phyloP scores from a whole-genome alignment of 805 yeast genomes.

The Ogataea saltuana region DNA sequence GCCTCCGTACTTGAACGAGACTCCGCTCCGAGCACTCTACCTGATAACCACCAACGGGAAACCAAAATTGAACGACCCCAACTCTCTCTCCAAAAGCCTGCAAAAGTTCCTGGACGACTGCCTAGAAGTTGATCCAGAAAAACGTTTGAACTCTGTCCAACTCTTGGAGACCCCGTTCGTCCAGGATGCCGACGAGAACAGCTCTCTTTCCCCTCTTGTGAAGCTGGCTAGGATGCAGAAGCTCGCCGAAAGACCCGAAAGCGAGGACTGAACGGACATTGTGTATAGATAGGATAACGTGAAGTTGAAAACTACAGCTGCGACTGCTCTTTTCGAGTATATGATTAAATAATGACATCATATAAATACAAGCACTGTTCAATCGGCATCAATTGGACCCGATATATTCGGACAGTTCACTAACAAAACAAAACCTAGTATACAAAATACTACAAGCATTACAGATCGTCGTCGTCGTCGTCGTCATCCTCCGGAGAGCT shows the following conservation, averaged over 20 bases:
- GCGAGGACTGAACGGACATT: no score
- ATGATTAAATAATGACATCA: no score
- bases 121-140: conserved; percentile 79
- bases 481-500: conserved; percentile 29
- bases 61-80: conserved; percentile 73
- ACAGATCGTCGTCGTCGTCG: conserved; percentile 23
- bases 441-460: conserved; percentile 3
- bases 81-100: conserved; percentile 64
- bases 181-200: conserved; percentile 58
- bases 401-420: not conserved
- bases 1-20: conserved; percentile 81
- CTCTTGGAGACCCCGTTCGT: conserved; percentile 69
- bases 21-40: conserved; percentile 74
- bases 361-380: no score
- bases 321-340: no score
- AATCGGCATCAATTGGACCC: not conserved
- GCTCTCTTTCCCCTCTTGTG: conserved; percentile 70
- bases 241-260: conserved; percentile 33
- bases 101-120: conserved; percentile 74
- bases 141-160: conserved; percentile 76
- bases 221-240: conserved; percentile 72
- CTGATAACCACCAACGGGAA: conserved; percentile 81
- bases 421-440: conserved; percentile 5
- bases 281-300: no score
- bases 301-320: no score